phyloP scores from a whole-genome alignment of 805 yeast genomes.

The Wickerhamiella azymoides region DNA sequence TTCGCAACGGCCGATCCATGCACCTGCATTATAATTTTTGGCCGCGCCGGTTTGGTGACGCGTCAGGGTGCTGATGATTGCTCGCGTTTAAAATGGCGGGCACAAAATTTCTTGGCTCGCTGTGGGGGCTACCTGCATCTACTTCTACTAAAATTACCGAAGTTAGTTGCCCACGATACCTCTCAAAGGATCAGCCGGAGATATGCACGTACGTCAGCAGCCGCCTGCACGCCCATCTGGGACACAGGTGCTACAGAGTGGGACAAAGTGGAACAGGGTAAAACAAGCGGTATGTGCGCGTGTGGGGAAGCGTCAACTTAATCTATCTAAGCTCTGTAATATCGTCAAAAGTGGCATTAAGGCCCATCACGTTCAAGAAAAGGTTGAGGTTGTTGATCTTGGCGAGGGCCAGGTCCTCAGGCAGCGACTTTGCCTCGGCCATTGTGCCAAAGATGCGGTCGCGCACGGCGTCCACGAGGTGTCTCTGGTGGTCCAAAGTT shows the following conservation, averaged over 20 bases:
- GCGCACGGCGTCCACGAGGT: constrained; percentile 86
- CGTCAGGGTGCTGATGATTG: neutral
- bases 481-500: constrained; percentile 72
- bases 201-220: no score
- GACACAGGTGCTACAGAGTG: no score
- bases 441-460: constrained; percentile 85
- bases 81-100: no score
- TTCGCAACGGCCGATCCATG: neutral
- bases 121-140: no score
- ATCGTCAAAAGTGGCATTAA: constrained; percentile 80
- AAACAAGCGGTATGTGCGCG: no score
- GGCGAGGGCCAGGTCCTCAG: constrained; percentile 40
- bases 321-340: constrained; percentile 48
- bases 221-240: no score
- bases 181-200: no score
- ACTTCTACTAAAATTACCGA: no score
- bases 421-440: constrained; percentile 49
- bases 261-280: no score
- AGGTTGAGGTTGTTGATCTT: constrained; percentile 69
- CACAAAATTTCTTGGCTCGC: no score
- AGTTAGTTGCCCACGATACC: no score
- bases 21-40: neutral
- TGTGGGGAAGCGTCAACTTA: neutral
- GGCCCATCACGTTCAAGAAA: constrained; percentile 92
- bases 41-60: neutral